These are phyloP conservation scores for Brettanomyces custersianus DNA, from an alignment of 805 yeast genomes.

Conservation along the genomic window DNA sequence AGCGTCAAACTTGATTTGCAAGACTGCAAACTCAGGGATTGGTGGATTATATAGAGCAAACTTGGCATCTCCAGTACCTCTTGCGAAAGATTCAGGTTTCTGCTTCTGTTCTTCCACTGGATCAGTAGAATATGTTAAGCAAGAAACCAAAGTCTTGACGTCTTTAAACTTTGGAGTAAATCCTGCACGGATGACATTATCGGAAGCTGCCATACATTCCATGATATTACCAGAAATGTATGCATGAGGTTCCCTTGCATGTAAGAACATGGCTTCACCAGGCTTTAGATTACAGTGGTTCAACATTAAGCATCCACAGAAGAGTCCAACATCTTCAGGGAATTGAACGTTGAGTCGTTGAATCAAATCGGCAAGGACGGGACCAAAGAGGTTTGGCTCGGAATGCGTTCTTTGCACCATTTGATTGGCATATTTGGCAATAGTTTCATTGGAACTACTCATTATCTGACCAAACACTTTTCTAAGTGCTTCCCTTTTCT, in stretches of 20 bases:
- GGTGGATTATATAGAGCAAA: slow-evolving; percentile 85
- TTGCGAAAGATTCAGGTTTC: slow-evolving; percentile 49
- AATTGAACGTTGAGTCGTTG: slow-evolving; percentile 77
- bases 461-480: slow-evolving; percentile 72
- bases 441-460: slow-evolving; percentile 61
- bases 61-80: slow-evolving; percentile 59
- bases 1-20: slow-evolving; percentile 60
- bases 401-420: slow-evolving; percentile 57
- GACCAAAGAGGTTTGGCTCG: slow-evolving; percentile 50
- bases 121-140: slow-evolving; percentile 84
- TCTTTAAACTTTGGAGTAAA: slow-evolving; percentile 99
- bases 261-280: slow-evolving; percentile 95
- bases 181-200: slow-evolving; percentile 96
- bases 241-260: slow-evolving; percentile 97
- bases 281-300: slow-evolving; percentile 75
- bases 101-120: slow-evolving; percentile 91
- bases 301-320: slow-evolving; percentile 89
- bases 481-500: slow-evolving; percentile 51
- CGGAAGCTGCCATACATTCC: slow-evolving; percentile 99
- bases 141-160: slow-evolving; percentile 77
- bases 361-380: slow-evolving; percentile 61
- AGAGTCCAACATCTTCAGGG: slow-evolving; percentile 89
- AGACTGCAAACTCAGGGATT: slow-evolving; percentile 91
- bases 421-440: slow-evolving; percentile 48
- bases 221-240: slow-evolving; percentile 95